Evolutionary conservation across 805 yeast species (phyloP).

Genomic region (Yueomyces sp.): DNA sequence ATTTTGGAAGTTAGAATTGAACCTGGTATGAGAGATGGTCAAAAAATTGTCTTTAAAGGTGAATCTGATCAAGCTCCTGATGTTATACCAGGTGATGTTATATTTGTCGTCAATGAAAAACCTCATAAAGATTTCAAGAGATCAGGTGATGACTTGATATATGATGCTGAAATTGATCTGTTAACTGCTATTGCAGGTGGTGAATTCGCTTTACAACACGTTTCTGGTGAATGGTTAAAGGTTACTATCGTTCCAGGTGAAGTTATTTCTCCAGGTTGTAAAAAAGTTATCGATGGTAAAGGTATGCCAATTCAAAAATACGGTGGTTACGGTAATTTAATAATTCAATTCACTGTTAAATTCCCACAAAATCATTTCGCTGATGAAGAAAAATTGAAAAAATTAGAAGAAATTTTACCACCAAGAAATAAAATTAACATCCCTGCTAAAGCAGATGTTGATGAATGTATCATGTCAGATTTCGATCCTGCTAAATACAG

Average conservation of each 20-base stretch:
- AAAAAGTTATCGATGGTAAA: slow-evolving; percentile 76
- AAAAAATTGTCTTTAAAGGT: slow-evolving; percentile 78
- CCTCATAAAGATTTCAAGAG: slow-evolving; percentile 75
- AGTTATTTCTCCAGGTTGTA: slow-evolving; percentile 71
- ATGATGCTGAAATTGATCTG: slow-evolving; percentile 79
- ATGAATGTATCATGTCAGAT: slow-evolving; percentile 63
- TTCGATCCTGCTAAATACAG: slow-evolving; percentile 52
- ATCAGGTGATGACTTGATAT: slow-evolving; percentile 76
- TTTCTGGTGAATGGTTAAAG: slow-evolving; percentile 85
- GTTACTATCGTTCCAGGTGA: slow-evolving; percentile 81
- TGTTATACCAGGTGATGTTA: slow-evolving; percentile 90
- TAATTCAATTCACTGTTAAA: slow-evolving; percentile 72
- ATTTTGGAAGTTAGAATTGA: slow-evolving; percentile 87
- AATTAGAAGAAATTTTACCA: slow-evolving; percentile 69
- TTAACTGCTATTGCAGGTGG: slow-evolving; percentile 97
- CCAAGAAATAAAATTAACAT: slow-evolving; percentile 45
- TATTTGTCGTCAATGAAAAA: slow-evolving; percentile 83
- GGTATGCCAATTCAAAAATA: slow-evolving; percentile 95
- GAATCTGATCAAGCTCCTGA: slow-evolving; percentile 98
- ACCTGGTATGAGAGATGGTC: slow-evolving; percentile 95
- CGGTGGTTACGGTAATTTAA: slow-evolving; percentile 81
- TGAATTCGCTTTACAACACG: slow-evolving; percentile 71
- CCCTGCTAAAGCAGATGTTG: slow-evolving; percentile 66
- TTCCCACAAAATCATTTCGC: slow-evolving; percentile 76
- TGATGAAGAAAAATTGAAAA: slow-evolving; percentile 56